phyloP scores from a whole-genome alignment of 768 basidiomycete genomes.

The Leccinum variicolor region DNA sequence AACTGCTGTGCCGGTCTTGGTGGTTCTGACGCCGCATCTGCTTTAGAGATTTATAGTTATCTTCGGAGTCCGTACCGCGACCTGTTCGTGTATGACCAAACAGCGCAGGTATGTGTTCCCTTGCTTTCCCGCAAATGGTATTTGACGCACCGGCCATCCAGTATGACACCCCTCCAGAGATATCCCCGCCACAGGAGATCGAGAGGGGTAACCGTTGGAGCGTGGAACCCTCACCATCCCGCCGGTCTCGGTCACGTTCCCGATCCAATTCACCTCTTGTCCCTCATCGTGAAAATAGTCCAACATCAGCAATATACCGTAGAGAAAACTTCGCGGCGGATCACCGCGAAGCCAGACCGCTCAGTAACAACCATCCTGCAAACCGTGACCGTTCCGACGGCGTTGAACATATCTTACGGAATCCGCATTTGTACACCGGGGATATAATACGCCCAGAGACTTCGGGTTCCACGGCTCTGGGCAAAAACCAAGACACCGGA shows the following conservation, averaged over 20 bases:
- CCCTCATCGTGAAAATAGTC: constrained; percentile 4
- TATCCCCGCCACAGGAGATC: constrained; percentile 34
- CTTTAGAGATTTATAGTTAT: constrained; percentile 81
- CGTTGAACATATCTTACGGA: neutral
- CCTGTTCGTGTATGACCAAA: constrained; percentile 74
- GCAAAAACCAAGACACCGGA: neutral
- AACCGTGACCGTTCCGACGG: constrained; percentile 1
- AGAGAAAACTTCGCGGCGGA: constrained; percentile 8
- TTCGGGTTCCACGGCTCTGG: neutral
- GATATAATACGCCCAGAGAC: neutral
- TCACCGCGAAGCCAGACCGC: neutral
- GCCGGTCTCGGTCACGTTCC: constrained; percentile 26
- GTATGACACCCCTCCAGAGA: constrained; percentile 55
- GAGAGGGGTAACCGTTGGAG: constrained; percentile 30
- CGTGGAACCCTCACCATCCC: constrained; percentile 17
- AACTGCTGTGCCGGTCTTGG: neutral
- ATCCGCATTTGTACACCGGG: neutral
- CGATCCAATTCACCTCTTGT: constrained; percentile 21
- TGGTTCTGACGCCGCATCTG: neutral
- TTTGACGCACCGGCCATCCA: constrained; percentile 25
- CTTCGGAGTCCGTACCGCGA: constrained; percentile 87
- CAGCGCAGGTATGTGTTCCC: constrained; percentile 62
- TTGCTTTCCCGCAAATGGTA: neutral
- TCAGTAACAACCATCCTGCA: neutral
- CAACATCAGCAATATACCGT: neutral